Conservation (phyloP, 2,329 filamentous ascomycete genomes). For the Aspergillus luchuensis region DNA sequence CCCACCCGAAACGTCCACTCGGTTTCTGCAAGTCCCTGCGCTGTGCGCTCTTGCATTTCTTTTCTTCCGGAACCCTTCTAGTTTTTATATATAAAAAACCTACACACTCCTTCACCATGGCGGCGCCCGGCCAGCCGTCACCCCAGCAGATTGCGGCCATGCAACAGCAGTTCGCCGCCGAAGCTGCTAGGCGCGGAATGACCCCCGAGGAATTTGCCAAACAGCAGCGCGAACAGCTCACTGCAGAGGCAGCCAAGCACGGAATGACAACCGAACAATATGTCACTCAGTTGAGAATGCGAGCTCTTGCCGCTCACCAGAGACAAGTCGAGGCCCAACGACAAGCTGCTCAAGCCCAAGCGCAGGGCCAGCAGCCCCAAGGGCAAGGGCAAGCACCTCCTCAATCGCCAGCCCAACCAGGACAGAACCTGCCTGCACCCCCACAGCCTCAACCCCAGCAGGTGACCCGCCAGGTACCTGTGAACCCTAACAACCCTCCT, state of each 20-base stretch:
- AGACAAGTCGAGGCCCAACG: conserved; percentile 39
- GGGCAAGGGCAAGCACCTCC: conserved; percentile 22
- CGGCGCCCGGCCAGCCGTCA: conserved; percentile 56
- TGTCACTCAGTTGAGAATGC: conserved; percentile 47
- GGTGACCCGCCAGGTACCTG: conserved; percentile 49
- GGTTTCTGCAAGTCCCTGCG: neutral
- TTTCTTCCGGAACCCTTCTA: neutral
- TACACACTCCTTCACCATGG: conserved; percentile 31
- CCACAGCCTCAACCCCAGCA: conserved; percentile 30
- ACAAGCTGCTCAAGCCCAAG: conserved; percentile 25
- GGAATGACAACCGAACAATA: conserved; percentile 55
- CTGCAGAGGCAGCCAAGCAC: conserved; percentile 53
- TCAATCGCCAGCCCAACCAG: conserved; percentile 30
- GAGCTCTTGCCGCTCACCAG: conserved; percentile 49
- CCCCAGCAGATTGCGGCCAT: conserved; percentile 85
- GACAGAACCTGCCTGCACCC: conserved; percentile 42
- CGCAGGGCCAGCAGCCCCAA: conserved; percentile 8
- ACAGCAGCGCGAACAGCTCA: conserved; percentile 51
- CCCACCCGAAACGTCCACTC: neutral
- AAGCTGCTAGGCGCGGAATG: conserved; percentile 83
- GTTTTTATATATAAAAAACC: neutral
- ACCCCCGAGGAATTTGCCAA: conserved; percentile 81
- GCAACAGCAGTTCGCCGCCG: conserved; percentile 77
- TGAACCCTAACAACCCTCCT: conserved; percentile 62
- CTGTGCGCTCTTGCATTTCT: neutral